phyloP scores from a whole-genome alignment of 495 filamentous ascomycete genomes.

The Staphylotrichum tortipilum region DNA sequence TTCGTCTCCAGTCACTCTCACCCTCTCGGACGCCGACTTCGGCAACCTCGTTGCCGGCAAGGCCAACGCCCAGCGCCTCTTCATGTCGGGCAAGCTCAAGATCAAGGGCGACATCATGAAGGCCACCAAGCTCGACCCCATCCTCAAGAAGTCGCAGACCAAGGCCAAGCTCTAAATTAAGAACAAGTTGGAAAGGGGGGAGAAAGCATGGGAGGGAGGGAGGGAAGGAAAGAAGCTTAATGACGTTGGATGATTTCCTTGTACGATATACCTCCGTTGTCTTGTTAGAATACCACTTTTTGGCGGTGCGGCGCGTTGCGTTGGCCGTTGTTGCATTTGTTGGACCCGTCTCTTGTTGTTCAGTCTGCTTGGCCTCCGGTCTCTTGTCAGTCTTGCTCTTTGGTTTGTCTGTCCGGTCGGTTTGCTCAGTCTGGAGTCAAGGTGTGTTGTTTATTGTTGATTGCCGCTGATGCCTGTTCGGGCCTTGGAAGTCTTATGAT shows the following conservation, averaged over 20 bases:
- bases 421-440: too few species aligned
- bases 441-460: too few species aligned
- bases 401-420: too few species aligned
- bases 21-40: constrained; percentile 82
- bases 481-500: too few species aligned
- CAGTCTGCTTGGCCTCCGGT: too few species aligned
- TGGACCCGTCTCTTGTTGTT: constrained; percentile 2
- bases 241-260: background rate
- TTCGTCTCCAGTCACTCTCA: constrained; percentile 58
- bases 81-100: constrained; percentile 97
- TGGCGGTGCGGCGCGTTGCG: background rate
- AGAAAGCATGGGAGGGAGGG: too few species aligned
- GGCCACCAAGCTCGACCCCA: constrained; percentile 92
- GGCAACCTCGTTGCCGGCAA: constrained; percentile 71
- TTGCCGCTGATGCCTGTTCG: too few species aligned
- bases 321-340: background rate
- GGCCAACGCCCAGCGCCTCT: constrained; percentile 87
- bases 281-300: background rate
- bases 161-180: constrained; percentile 82
- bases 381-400: too few species aligned
- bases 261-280: background rate
- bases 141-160: constrained; percentile 77
- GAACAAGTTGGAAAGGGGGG: too few species aligned
- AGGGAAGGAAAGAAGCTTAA: background rate
- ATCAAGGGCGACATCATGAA: constrained; percentile 98